A percentile compares a stretch with the other conserved stretches of the same genome.
These are phyloP conservation scores for Diatrype stigma DNA, from an alignment of 2,329 filamentous ascomycete genomes.

Conservation along the genomic window DNA sequence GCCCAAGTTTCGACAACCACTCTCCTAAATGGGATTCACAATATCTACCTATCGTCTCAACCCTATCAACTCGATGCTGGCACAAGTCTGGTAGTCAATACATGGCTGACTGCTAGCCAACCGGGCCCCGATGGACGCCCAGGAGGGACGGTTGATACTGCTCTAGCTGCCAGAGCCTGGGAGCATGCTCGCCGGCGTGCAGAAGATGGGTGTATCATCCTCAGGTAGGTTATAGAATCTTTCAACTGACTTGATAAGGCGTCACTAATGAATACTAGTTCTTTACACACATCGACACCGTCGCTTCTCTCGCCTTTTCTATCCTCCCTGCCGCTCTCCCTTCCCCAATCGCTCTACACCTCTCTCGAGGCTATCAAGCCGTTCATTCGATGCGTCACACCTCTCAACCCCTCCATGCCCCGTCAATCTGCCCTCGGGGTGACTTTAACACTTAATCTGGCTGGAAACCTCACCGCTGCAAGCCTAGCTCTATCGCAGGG, in stretches of 20 bases:
- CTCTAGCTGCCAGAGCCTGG: conserved; percentile 80
- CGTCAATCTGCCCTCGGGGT: conserved; percentile 78
- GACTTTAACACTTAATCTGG: conserved; percentile 74
- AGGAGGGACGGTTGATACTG: conserved; percentile 75
- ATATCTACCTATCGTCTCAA: conserved; percentile 75
- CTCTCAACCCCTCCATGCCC: conserved; percentile 79
- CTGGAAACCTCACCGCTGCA: conserved; percentile 73
- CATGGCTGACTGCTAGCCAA: conserved; percentile 81
- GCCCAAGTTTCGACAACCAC: conserved; percentile 88
- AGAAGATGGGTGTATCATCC: conserved; percentile 88
- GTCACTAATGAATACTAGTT: conserved; percentile 47
- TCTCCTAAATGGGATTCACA: conserved; percentile 86
- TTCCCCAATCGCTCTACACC: conserved; percentile 71
- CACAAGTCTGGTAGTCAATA: conserved; percentile 91
- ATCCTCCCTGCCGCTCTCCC: conserved; percentile 70
- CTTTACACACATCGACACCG: conserved; percentile 82
- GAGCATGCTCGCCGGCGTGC: conserved; percentile 92
- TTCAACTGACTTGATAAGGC: conserved; percentile 2
- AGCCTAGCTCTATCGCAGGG: conserved; percentile 76
- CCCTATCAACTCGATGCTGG: conserved; percentile 86
- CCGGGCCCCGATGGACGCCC: conserved; percentile 62
- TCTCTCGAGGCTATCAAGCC: conserved; percentile 78
- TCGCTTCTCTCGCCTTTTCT: conserved; percentile 81
- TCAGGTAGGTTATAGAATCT: conserved; percentile 61
- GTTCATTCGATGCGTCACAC: conserved; percentile 83